Conservation (phyloP, 129 eudicot species). For the Tagetes erecta region DNA sequence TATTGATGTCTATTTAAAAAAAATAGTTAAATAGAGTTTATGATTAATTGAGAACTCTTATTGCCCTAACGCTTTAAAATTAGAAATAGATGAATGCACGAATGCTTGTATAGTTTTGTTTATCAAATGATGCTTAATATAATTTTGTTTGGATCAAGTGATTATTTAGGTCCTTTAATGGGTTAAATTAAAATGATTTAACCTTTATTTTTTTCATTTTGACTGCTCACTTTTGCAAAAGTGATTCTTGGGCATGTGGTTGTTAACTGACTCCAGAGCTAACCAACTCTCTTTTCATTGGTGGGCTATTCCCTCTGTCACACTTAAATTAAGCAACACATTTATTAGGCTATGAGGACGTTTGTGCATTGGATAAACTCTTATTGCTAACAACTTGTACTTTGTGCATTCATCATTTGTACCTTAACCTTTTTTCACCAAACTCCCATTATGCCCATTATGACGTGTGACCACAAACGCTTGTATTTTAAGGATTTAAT, state of each 20-base stretch:
- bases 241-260: conserved; percentile 51
- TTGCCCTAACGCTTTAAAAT: too few relatives aligned
- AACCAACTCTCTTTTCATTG: conserved; percentile 35
- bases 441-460: background rate
- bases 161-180: too few relatives aligned
- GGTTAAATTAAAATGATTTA: background rate
- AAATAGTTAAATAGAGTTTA: too few relatives aligned
- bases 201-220: background rate
- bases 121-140: too few relatives aligned
- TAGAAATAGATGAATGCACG: too few relatives aligned
- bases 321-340: conserved; percentile 19
- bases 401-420: conserved; percentile 22
- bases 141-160: conserved; percentile 15
- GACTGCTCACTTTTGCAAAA: conserved; percentile 45
- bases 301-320: conserved; percentile 30
- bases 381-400: conserved; percentile 19
- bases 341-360: conserved; percentile 25
- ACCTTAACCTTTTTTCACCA: conserved; percentile 4
- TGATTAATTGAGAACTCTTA: too few relatives aligned
- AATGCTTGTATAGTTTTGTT: too few relatives aligned
- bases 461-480: background rate
- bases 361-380: conserved; percentile 16
- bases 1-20: too few relatives aligned
- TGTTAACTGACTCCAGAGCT: conserved; percentile 39
- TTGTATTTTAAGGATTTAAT: too few relatives aligned